Evolutionary conservation across 768 basidiomycete species (phyloP).

Genomic region (Boletus barrowsii): DNA sequence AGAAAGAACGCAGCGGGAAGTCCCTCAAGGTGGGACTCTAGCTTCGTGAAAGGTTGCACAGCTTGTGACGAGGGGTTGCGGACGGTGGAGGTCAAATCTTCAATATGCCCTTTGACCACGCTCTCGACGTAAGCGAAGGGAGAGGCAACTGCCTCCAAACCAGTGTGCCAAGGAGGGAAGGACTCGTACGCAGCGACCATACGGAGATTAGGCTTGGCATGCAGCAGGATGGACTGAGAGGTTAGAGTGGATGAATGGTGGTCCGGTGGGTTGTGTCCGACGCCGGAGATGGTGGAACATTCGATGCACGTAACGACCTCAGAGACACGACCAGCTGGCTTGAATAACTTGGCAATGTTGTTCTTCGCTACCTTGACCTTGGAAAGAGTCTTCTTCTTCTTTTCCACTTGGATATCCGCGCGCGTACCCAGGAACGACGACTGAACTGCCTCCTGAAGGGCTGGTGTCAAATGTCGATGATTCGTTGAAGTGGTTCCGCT

Average conservation of each 20-base stretch:
- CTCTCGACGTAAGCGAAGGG: background rate
- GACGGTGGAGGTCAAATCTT: background rate
- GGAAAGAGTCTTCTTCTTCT: conserved; percentile 8
- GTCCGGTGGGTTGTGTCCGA: background rate
- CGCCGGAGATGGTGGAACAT: background rate
- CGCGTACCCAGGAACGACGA: background rate
- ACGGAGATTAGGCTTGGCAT: background rate
- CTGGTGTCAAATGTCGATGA: background rate
- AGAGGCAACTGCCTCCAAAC: background rate
- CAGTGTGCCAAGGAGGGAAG: background rate
- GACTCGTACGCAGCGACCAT: background rate
- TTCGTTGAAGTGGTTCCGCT: background rate
- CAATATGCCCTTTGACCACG: background rate
- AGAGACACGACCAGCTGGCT: background rate
- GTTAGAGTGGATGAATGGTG: background rate
- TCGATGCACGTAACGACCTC: background rate
- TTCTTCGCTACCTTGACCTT: conserved; percentile 13
- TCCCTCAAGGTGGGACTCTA: background rate
- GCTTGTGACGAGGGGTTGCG: background rate
- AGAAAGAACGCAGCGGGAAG: background rate
- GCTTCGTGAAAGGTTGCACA: background rate
- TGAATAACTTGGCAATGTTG: conserved; percentile 17
- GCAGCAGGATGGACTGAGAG: background rate
- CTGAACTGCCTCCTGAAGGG: background rate
- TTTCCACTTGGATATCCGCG: background rate